Percentiles rank a stretch among this genome's conserved stretches.
phyloP scores from a whole-genome alignment of 306 rosid species.

The Abrus precatorius region DNA sequence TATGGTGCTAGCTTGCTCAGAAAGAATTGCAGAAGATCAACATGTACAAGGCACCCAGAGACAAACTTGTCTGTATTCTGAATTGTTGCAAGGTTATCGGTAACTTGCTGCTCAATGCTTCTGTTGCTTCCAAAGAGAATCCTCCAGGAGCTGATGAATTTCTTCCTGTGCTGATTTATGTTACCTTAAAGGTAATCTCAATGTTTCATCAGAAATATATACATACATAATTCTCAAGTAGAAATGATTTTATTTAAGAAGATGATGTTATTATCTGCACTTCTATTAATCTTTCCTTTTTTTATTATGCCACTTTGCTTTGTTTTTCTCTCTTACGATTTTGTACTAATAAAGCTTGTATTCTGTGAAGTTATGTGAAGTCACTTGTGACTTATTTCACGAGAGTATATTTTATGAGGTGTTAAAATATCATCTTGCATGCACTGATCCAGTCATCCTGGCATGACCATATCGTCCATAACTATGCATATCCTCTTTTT shows the following conservation, averaged over 20 bases:
- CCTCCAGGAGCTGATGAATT: constrained; percentile 98
- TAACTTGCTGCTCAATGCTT: constrained; percentile 89
- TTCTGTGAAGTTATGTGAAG: constrained; percentile 30
- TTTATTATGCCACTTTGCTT: constrained; percentile 8
- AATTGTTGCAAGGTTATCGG: constrained; percentile 95
- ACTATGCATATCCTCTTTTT: background rate
- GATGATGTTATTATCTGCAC: constrained; percentile 17
- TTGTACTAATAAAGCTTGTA: constrained; percentile 20
- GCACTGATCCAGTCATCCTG: constrained; percentile 24
- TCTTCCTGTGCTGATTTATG: constrained; percentile 96
- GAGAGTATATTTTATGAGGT: constrained; percentile 17
- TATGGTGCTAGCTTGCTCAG: constrained; percentile 88
- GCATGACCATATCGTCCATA: constrained; percentile 13
- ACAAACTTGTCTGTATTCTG: constrained; percentile 92
- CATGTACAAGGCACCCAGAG: constrained; percentile 98
- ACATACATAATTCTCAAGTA: background rate
- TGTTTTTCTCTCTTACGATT: constrained; percentile 18
- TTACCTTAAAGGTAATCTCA: constrained; percentile 73
- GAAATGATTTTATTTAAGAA: constrained; percentile 27
- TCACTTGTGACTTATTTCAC: constrained; percentile 13
- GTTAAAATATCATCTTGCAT: constrained; percentile 39
- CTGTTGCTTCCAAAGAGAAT: constrained; percentile 81
- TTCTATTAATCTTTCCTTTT: constrained; percentile 12
- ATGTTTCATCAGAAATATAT: constrained; percentile 26
- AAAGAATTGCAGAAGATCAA: constrained; percentile 96